phyloP scores from a whole-genome alignment of 2,329 filamentous ascomycete species.

The Fusarium sp. region DNA sequence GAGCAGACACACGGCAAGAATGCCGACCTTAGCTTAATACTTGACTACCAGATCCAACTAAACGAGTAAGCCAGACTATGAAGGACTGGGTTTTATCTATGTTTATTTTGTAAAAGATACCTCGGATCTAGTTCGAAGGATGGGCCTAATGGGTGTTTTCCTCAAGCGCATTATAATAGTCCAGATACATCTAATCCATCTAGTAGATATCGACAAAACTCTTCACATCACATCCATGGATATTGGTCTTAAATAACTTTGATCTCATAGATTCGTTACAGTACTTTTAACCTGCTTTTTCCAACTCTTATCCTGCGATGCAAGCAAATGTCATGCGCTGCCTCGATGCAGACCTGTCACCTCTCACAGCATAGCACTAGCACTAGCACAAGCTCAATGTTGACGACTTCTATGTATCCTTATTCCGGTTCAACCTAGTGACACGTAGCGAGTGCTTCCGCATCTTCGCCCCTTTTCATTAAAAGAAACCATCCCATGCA shows the following conservation, averaged over 20 bases:
- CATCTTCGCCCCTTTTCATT: conserved; percentile 53
- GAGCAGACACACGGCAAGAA: conserved; percentile 10
- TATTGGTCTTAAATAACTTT: background rate
- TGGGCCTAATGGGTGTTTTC: background rate
- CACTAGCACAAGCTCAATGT: conserved; percentile 34
- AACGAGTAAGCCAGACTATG: background rate
- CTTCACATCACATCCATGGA: background rate
- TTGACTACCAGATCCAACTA: background rate
- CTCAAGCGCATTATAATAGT: background rate
- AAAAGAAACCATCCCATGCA: conserved; percentile 55
- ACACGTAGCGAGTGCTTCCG: conserved; percentile 53
- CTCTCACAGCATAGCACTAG: conserved; percentile 32
- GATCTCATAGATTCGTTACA: conserved; percentile 21
- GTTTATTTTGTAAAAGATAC: background rate
- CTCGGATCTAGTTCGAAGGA: too few relatives aligned
- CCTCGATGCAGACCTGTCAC: conserved; percentile 16
- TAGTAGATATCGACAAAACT: background rate
- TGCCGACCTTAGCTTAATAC: background rate
- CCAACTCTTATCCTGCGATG: background rate
- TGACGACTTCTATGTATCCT: conserved; percentile 51
- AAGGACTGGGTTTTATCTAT: background rate
- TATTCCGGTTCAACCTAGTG: conserved; percentile 53
- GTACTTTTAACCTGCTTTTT: conserved; percentile 22
- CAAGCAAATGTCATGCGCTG: background rate
- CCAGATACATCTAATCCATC: background rate